Evolutionary conservation across 768 basidiomycete genomes (phyloP).

Genomic region (Phlebiopsis flavidoalba): DNA sequence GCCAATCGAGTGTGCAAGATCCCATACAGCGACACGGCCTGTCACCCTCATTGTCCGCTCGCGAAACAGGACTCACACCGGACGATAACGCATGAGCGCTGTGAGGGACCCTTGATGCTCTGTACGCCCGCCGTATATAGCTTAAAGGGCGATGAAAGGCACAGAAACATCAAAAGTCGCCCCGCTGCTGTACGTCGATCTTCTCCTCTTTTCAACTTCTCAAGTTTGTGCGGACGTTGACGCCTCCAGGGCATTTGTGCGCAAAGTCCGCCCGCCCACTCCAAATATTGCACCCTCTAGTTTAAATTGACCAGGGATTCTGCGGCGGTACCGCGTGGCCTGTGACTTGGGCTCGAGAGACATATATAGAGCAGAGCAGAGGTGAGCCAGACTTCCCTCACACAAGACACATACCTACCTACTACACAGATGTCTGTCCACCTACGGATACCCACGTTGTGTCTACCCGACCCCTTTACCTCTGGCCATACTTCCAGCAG

Average conservation of each 20-base stretch:
- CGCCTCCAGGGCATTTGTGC: not conserved
- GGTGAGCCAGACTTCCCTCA: not conserved
- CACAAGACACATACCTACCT: not conserved
- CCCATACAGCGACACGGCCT: not conserved
- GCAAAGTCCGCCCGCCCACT: not conserved
- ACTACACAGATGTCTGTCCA: conserved; percentile 2
- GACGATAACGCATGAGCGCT: not conserved
- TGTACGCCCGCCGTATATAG: not conserved
- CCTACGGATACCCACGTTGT: conserved; percentile 7
- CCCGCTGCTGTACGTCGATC: not conserved
- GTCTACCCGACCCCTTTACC: conserved; percentile 8
- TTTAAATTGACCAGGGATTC: not conserved
- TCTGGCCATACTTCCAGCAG: conserved; percentile 16
- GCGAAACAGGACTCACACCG: not conserved
- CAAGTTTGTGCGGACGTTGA: not conserved
- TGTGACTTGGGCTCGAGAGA: not conserved
- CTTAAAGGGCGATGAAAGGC: not conserved
- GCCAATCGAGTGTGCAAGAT: not conserved
- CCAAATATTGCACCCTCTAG: not conserved
- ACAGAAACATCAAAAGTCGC: not conserved
- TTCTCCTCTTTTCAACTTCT: not conserved
- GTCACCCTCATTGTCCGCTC: not conserved
- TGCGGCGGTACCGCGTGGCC: conserved; percentile 1
- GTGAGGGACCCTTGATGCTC: not conserved
- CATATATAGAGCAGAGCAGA: not conserved